Evolutionary conservation across 164 flowering plant genomes (phyloP), one percentile per base, ranked within the genome.

Genomic region (Cinnamomum chago): DNA sequence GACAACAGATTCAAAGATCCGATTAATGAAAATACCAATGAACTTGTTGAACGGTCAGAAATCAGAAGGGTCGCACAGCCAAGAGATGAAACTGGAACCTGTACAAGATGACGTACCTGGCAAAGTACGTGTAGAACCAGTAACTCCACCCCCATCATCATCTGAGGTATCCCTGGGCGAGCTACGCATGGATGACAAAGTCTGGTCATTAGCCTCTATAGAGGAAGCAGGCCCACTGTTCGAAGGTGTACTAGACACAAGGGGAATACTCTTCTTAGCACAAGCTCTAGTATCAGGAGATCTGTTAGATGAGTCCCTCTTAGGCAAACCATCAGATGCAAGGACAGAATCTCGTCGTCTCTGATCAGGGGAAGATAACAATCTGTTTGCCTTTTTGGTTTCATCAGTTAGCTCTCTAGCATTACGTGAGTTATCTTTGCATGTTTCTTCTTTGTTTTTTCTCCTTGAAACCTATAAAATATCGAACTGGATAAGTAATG

Each of bases 381-480:
- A 66, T 72, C 82, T 83, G 17, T 84, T 87, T 40, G 65, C 73
- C 83, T 78, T 89, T 81, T 79, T 90, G 62, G 85, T 67, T 77
- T 84, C 90, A 72, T 83, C 89, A 77, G 75, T 84, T 72, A 22
- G 73, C 76, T 92, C 97, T 27, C 78, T 81, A 79, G 82, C 72
- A 80, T 65, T 76, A 9, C 77, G 85, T 58, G 83, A 67, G 64
- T 83, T 84, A 77, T 90, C 93, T 81, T 78, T 89, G 17, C 85
- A 68, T 18, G 81, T 72, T 66, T 90, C 96, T 84, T 83, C 83
- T 73, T 87, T 95, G 78, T 62, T 70, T 83, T 88, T 93, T 80
- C 90, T 91, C 85, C 92, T 90, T 33, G 89, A 86, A 55, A 84
- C 78, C 98, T 96, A 78, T 50, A 78, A 79, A 78, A 79, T 75